phyloP scores from a whole-genome alignment of 1,139 yeast species.

The Meyerozyma sp. region DNA sequence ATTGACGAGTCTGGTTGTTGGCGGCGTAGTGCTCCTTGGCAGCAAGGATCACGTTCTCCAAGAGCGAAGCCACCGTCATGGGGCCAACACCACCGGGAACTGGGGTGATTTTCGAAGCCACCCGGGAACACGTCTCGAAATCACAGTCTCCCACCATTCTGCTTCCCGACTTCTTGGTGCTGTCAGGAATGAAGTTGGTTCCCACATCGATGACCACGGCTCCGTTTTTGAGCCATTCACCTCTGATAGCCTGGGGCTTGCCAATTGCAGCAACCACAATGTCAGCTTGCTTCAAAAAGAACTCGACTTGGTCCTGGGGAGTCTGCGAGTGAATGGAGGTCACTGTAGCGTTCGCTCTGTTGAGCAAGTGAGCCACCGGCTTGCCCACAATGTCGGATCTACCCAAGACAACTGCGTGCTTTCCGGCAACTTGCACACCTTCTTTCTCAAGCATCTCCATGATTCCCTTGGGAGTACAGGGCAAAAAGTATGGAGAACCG shows the following conservation, averaged over 20 bases:
- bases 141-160: conserved; percentile 77
- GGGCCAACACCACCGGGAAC: conserved; percentile 92
- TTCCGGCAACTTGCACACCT: conserved; percentile 62
- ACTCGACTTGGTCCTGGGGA: conserved; percentile 47
- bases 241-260: conserved; percentile 61
- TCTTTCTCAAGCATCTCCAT: conserved; percentile 67
- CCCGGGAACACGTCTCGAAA: conserved; percentile 48
- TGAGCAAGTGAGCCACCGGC: conserved; percentile 69
- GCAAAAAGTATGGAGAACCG: conserved; percentile 80
- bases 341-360: conserved; percentile 70
- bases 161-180: conserved; percentile 54
- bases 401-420: conserved; percentile 90
- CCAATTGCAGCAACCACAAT: conserved; percentile 78
- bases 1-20: conserved; percentile 44
- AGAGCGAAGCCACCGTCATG: conserved; percentile 63
- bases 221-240: conserved; percentile 67
- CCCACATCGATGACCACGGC: conserved; percentile 77
- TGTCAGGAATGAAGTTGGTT: conserved; percentile 66
- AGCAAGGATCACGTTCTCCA: conserved; percentile 74
- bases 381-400: conserved; percentile 85
- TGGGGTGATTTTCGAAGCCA: conserved; percentile 65
- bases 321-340: conserved; percentile 56
- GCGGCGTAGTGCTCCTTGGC: conserved; percentile 55
- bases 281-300: conserved; percentile 52
- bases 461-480: conserved; percentile 97